These are phyloP conservation scores for Boechera retrofracta DNA, from an alignment of 345 rosid genomes.

Conservation along the genomic window DNA sequence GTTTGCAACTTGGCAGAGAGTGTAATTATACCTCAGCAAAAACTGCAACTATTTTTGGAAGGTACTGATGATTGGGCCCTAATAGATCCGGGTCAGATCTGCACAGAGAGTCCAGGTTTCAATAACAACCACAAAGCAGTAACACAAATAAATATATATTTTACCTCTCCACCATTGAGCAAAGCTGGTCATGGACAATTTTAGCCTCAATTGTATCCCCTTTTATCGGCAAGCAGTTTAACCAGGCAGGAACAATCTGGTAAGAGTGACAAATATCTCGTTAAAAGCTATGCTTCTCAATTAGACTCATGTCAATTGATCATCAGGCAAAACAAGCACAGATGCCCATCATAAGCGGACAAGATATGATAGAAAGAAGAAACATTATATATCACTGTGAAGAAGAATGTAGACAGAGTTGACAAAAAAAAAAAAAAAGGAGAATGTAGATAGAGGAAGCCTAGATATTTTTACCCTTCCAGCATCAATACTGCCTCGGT, in stretches of 20 bases:
- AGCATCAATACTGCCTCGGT: conserved; percentile 64
- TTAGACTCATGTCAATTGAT: not conserved
- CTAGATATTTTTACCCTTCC: conserved; percentile 53
- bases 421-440: not conserved
- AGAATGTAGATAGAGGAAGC: conserved; percentile 8
- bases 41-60: conserved; percentile 69
- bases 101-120: conserved; percentile 32
- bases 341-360: not conserved
- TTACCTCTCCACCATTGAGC: conserved; percentile 76
- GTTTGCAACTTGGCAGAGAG: not conserved
- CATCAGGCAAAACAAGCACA: not conserved
- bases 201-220: conserved; percentile 75
- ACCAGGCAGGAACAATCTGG: conserved; percentile 75
- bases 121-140: not conserved
- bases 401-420: conserved; percentile 5
- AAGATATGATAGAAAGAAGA: conserved; percentile 4
- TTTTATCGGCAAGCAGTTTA: conserved; percentile 71
- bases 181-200: conserved; percentile 76
- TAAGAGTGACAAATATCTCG: conserved; percentile 2
- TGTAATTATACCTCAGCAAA: conserved; percentile 50
- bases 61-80: conserved; percentile 70
- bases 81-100: conserved; percentile 68
- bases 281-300: not conserved
- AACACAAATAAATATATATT: not conserved
- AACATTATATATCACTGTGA: not conserved